Percentiles rank a stretch among this genome's conserved stretches.
These are phyloP conservation scores for Dothidotthia symphoricarpi DNA, from an alignment of 2,329 filamentous ascomycete species.

Conservation along the genomic window DNA sequence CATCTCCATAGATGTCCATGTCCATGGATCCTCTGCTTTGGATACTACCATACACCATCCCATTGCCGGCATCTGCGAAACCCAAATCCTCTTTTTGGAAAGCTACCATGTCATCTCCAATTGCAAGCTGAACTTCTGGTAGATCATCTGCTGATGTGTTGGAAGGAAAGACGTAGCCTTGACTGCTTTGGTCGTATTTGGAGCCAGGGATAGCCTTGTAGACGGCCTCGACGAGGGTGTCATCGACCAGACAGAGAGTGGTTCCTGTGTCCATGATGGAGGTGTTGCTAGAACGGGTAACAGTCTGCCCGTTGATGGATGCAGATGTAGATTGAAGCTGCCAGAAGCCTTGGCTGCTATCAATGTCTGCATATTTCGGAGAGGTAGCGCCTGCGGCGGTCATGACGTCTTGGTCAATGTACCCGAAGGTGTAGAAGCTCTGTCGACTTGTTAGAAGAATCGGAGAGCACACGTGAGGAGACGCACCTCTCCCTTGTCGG, in stretches of 20 bases:
- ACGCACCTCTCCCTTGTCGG: conserved; percentile 42
- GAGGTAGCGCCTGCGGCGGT: conserved; percentile 52
- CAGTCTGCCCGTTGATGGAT: conserved; percentile 46
- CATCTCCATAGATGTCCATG: conserved; percentile 25
- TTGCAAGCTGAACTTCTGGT: conserved; percentile 19
- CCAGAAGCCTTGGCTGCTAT: conserved; percentile 62
- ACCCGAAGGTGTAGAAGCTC: conserved; percentile 51
- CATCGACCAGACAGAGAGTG: conserved; percentile 60
- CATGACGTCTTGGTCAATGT: conserved; percentile 49
- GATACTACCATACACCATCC: conserved; percentile 24
- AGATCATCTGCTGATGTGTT: conserved; percentile 14
- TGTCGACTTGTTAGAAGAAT: neutral
- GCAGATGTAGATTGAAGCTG: conserved; percentile 54
- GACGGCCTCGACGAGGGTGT: conserved; percentile 56
- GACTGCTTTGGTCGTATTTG: conserved; percentile 46
- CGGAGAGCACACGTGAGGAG: too few species aligned
- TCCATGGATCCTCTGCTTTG: conserved; percentile 21
- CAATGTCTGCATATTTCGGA: conserved; percentile 56
- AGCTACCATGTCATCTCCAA: conserved; percentile 16
- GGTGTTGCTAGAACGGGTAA: conserved; percentile 28
- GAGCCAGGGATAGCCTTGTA: conserved; percentile 58
- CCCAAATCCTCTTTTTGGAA: conserved; percentile 29
- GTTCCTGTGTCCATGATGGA: conserved; percentile 66
- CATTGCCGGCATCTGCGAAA: conserved; percentile 22
- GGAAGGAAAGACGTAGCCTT: conserved; percentile 57